Evolutionary conservation across 1,284 basidiomycete genomes (phyloP), one percentile per base, ranked within the genome.

Genomic region (Amylostereum areolatum): DNA sequence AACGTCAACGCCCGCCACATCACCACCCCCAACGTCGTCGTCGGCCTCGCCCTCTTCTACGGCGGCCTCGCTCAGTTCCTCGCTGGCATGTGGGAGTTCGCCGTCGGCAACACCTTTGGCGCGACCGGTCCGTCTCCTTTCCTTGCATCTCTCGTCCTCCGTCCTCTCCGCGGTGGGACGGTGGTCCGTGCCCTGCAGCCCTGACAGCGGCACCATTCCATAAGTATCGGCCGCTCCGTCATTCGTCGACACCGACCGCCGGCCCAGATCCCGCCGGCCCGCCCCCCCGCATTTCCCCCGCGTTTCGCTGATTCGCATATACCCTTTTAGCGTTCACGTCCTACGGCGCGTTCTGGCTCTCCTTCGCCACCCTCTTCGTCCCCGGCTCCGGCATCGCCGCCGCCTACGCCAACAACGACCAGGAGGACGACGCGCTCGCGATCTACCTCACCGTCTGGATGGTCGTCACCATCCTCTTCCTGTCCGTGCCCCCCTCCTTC

Each of bases 321-420:
- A 68, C 69, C 12, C 27, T 34, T 10, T 71, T 77, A 75, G 93
- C 90, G 0, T 92, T 93, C 73, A 72, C 83, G 0, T 83, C 83
- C 1, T 94, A 89, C 59, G 91, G 89, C 50, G 83, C 81, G 1
- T 93, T 92, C 73, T 92, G 89, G 89, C 68, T 91, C 66, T 89
- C 86, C 3, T 91, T 81, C 49, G 85, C 77, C 6, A 72, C 78
- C 0, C 77, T 87, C 53, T 67, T 83, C 59, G 75, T 85, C 52
- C 89, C 88, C 24, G 71, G 72, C 34, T 77, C 74, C 3, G 83
- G 81, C 5, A 75, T 95, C 49, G 40, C 66, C 9, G 62, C 66
- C 0, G 77, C 84, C 1, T 89, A 81, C 57, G 53, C 49, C 1
- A 64, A 67, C 0, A 50, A 48, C 0, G 59, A 57, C 1, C 76